Evolutionary conservation across 192 early-diverging fungal species (phyloP), one percentile per base, ranked within the genome.

Genomic region (Umbelopsis ramanniana): DNA sequence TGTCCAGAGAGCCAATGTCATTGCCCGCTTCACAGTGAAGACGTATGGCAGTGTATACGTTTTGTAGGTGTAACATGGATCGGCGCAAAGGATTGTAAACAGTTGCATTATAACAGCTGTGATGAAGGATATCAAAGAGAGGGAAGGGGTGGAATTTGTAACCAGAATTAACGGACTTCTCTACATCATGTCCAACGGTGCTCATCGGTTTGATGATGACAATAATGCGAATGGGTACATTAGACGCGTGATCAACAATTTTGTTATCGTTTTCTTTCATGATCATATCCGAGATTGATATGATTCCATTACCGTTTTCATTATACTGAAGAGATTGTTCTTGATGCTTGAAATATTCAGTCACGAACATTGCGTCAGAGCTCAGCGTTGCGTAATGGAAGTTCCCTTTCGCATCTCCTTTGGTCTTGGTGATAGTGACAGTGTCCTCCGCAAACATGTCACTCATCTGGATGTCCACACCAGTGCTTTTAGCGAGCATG

Each of bases 121-220:
- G 81, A 46, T 82, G 81, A 11, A 82, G 57, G 5, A 77, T 73
- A 45, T 82, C 81, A 70, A 82, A 82, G 17, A 82, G 72, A 10
- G 74, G 74, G 50, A 82, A 82, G 1, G 81, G 70, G 22, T 70
- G 70, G 11, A 82, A 70, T 46, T 76, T 75, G 67, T 75, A 82
- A 4, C 71, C 43, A 14, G 74, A 47, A 17, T 60, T 45, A 45
- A 78, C 76, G 54, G 60, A 73, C 11, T 66, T 48, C 24, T 76
- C 74, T 26, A 70, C 68, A 0, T 72, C 45, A 23, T 79, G 74
- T 5, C 73, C 75, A 11, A 72, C 69, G 63, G 77, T 76, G 14
- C 74, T 60, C 40, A 75, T 79, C 2, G 81, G 81, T 40, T 82
- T 82, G 35, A 82, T 73, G 35, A 82, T 75, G 53, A 82, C 52